Base-by-base conservation (phyloP, 2,329 filamentous ascomycete species). In the Talaromyces rugulosus region DNA sequence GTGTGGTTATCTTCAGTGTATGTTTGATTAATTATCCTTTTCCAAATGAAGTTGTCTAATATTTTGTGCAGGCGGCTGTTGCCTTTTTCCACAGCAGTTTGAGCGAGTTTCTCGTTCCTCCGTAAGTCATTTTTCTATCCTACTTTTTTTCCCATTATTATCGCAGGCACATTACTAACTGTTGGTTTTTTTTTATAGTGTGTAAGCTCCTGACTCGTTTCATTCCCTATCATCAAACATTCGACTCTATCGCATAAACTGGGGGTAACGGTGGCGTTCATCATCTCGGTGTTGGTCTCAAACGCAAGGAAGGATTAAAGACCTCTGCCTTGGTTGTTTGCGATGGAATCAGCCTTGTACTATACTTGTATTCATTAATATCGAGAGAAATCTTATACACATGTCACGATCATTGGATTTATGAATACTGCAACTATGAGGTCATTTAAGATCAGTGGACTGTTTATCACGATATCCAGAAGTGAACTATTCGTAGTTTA, bases 1-100 rank as follows among this genome's bases (percentile, higher is more conserved):
- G 87, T 72, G 78, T 90, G 67, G 81, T 85, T 66, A 74, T 89
- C 69, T 90, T 90, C 71, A 87, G 87, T 61, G 87, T 90, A 82
- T 73, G 87, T 80, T 23, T 23, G 23, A 23, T 23, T 51, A 27
- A 23, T 12, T 4, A 27, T 53, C 23, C n/a, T 40, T 57, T 40
- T 16, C 33, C 33, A 61, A n/a, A 16, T 4, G 14, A 31, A 31
- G 2, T 31, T 12, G 27, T 31, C n/a, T 30, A 42, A 28, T 44
- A 34, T 12, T n/a, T 61, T n/a, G 63, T 34, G 62, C 62, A 89
- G 87, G 84, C 80, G 67, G 87, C 86, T 51, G 83, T 90, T 59
- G 83, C 86, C 42, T 87, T 90, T 75, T 81, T 90, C 67, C 82
- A 86, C 62, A 89, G 87, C 78, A 84, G 85, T 60, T 87, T 86